Evolutionary conservation across 23 red algal genomes (phyloP).

Genomic region (Pyropia haitanensis): DNA sequence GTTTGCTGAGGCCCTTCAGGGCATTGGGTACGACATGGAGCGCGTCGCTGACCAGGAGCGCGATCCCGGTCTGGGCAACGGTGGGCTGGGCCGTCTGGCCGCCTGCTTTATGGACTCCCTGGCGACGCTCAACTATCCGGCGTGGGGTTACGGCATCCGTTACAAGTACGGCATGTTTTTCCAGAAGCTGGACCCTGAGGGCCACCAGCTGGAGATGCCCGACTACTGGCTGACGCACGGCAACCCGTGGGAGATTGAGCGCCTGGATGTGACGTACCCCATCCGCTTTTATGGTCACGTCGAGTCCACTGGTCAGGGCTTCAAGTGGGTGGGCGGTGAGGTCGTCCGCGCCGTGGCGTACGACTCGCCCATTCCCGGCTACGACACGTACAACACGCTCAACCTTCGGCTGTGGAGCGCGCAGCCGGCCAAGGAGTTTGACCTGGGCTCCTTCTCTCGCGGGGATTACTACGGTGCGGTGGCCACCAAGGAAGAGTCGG

Average conservation of each 20-base stretch:
- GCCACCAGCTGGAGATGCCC: constrained; percentile 96
- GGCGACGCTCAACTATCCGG: constrained; percentile 97
- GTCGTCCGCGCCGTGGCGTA: constrained; percentile 91
- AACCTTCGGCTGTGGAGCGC: constrained; percentile 89
- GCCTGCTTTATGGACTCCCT: constrained; percentile 99
- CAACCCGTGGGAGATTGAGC: constrained; percentile 98
- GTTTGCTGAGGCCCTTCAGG: constrained; percentile 75
- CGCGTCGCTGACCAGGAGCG: constrained; percentile 73
- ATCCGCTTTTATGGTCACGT: constrained; percentile 92
- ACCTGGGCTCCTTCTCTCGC: constrained; percentile 83
- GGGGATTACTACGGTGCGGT: constrained; percentile 93
- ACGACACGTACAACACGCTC: constrained; percentile 97
- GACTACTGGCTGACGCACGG: constrained; percentile 94
- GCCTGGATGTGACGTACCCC: constrained; percentile 96
- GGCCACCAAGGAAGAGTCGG: constrained; percentile 63
- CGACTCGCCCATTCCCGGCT: constrained; percentile 94
- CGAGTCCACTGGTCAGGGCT: constrained; percentile 46
- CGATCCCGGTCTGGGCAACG: constrained; percentile 95
- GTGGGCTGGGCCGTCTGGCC: constrained; percentile 87
- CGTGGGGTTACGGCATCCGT: constrained; percentile 98
- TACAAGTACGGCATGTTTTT: constrained; percentile 99
- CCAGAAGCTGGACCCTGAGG: constrained; percentile 67
- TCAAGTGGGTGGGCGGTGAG: constrained; percentile 64
- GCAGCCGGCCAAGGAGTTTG: constrained; percentile 91
- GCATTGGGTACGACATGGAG: constrained; percentile 84